Percentiles rank a stretch among this genome's conserved stretches.
Conservation (phyloP, 2,329 filamentous ascomycete species). For the Aureobasidium sp. region DNA sequence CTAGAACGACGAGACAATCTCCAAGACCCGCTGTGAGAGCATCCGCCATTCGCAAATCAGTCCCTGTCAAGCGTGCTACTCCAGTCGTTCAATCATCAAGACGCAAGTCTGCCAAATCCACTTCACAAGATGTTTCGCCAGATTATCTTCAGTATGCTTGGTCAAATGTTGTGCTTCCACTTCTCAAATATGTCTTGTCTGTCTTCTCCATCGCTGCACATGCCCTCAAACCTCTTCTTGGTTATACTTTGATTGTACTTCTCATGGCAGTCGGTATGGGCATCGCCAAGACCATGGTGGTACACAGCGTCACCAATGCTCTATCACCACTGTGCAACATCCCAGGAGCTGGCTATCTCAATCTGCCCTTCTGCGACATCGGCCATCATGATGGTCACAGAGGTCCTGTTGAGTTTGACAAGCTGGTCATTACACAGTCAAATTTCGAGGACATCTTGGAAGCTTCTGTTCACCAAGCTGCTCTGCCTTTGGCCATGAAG, state of each 20-base stretch:
- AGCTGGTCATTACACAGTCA: conserved; percentile 65
- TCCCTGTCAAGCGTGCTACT: neutral
- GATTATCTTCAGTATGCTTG: conserved; percentile 20
- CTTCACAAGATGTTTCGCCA: neutral
- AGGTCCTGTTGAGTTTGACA: conserved; percentile 56
- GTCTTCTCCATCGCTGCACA: conserved; percentile 51
- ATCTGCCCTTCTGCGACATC: conserved; percentile 54
- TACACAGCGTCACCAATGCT: conserved; percentile 50
- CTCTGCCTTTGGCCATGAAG: conserved; percentile 71
- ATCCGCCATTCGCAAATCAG: conserved; percentile 14
- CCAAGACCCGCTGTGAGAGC: conserved; percentile 12
- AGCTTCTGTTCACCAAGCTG: conserved; percentile 54
- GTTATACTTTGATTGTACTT: conserved; percentile 52
- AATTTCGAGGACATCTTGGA: conserved; percentile 69
- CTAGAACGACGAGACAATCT: neutral
- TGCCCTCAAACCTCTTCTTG: conserved; percentile 56
- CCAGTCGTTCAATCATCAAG: neutral
- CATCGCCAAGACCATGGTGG: conserved; percentile 53
- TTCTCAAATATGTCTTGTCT: conserved; percentile 43
- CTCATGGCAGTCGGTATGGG: conserved; percentile 51
- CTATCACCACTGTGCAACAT: conserved; percentile 62
- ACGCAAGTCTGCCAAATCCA: neutral
- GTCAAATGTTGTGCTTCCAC: conserved; percentile 25
- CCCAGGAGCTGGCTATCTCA: conserved; percentile 53
- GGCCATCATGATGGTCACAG: conserved; percentile 15